Percentiles rank a stretch among this genome's conserved stretches.
Evolutionary conservation across 495 filamentous ascomycete species (phyloP).

Genomic region (Tuber melanosporum): DNA sequence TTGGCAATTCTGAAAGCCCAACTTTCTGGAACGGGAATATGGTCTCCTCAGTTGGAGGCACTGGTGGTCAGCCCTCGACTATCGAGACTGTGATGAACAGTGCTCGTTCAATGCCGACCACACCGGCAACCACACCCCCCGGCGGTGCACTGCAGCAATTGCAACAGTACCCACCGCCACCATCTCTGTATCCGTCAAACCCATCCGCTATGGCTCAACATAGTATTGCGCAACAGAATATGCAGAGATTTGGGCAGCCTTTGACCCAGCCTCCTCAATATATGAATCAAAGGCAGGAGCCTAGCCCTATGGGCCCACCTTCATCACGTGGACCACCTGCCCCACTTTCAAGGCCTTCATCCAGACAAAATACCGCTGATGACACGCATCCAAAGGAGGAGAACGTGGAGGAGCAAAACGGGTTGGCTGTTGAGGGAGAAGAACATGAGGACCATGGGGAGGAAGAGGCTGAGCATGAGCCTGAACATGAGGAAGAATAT

Average conservation of each 20-base stretch:
- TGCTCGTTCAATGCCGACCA: slow-evolving; percentile 83
- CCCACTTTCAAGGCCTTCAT: slow-evolving; percentile 38
- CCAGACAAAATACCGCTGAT: slow-evolving; percentile 39
- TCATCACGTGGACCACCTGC: slow-evolving; percentile 40
- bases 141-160: slow-evolving; percentile 68
- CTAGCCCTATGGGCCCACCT: slow-evolving; percentile 84
- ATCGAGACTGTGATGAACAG: slow-evolving; percentile 79
- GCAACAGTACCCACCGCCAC: slow-evolving; percentile 47
- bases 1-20: slow-evolving; percentile 38
- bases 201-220: slow-evolving; percentile 48
- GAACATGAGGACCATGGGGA: slow-evolving; percentile 52
- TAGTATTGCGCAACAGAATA: slow-evolving; percentile 58
- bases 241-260: slow-evolving; percentile 60
- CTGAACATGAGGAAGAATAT: slow-evolving; percentile 71
- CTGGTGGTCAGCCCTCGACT: slow-evolving; percentile 64
- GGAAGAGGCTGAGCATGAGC: slow-evolving; percentile 68
- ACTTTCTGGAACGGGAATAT: slow-evolving; percentile 35
- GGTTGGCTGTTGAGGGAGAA: slow-evolving; percentile 52
- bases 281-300: slow-evolving; percentile 51
- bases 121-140: slow-evolving; percentile 88
- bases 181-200: slow-evolving; percentile 28
- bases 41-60: slow-evolving; percentile 42
- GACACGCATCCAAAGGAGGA: slow-evolving; percentile 40
- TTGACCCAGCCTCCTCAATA: slow-evolving; percentile 58
- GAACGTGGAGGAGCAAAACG: slow-evolving; percentile 54